Evolutionary conservation across 352 stramenopile genomes (phyloP).

Genomic region (Phytophthora sp.): DNA sequence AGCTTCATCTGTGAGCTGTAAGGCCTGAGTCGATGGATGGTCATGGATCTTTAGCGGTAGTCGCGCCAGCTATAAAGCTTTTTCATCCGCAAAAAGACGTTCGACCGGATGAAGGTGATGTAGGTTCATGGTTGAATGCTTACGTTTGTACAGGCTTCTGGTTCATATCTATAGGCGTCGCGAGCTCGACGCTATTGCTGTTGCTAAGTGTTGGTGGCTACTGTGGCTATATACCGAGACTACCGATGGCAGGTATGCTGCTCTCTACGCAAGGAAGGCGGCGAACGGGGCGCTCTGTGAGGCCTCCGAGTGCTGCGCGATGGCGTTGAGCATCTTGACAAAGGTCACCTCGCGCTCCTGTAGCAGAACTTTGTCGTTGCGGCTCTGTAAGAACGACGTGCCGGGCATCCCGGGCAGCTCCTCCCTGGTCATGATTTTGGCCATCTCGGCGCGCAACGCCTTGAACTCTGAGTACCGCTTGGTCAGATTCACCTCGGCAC

Average conservation of each 20-base stretch:
- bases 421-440: conserved; percentile 58
- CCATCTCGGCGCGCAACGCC: conserved; percentile 57
- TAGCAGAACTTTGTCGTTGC: conserved; percentile 58
- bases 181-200: neutral
- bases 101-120: conserved; percentile 6
- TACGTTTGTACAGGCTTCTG: conserved; percentile 33
- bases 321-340: conserved; percentile 70
- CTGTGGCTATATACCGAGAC: conserved; percentile 22
- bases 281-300: conserved; percentile 49
- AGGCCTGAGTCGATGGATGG: neutral
- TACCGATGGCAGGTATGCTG: conserved; percentile 29
- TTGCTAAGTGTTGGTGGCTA: neutral
- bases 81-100: neutral
- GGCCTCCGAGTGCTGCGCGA: conserved; percentile 54
- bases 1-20: conserved; percentile 1
- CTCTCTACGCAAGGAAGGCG: conserved; percentile 51
- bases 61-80: conserved; percentile 1
- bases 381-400: conserved; percentile 54
- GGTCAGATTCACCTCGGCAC: conserved; percentile 47
- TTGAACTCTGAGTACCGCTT: conserved; percentile 88
- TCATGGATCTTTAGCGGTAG: conserved; percentile 2
- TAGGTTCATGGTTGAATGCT: conserved; percentile 6
- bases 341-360: conserved; percentile 63
- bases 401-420: conserved; percentile 62
- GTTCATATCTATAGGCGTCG: conserved; percentile 32